phyloP scores from a whole-genome alignment of 2,329 filamentous ascomycete species.

The Fonsecaea nubica region DNA sequence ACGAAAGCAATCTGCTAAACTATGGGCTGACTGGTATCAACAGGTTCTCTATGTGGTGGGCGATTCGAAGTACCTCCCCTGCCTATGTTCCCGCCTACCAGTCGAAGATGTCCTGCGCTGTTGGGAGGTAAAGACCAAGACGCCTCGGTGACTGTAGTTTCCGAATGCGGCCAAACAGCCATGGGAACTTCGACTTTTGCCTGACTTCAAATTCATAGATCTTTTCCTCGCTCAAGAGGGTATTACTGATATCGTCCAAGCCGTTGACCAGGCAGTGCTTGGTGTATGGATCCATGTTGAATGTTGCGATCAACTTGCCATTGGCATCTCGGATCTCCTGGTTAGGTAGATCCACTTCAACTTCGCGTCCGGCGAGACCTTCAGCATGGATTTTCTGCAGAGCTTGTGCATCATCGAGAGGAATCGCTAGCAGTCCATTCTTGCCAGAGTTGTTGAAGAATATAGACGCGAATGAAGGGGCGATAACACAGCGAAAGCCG shows the following conservation, averaged over 20 bases:
- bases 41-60: not conserved
- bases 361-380: slow-evolving; percentile 62
- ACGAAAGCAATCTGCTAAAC: not conserved
- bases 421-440: slow-evolving; percentile 94
- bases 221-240: slow-evolving; percentile 23
- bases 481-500: slow-evolving; percentile 91
- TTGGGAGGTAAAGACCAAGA: slow-evolving; percentile 20
- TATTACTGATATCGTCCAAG: slow-evolving; percentile 23
- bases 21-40: slow-evolving; percentile 1
- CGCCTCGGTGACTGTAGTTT: slow-evolving; percentile 19
- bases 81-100: slow-evolving; percentile 2
- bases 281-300: slow-evolving; percentile 24
- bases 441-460: slow-evolving; percentile 99
- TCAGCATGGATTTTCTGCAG: slow-evolving; percentile 76
- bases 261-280: slow-evolving; percentile 26
- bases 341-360: slow-evolving; percentile 19
- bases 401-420: slow-evolving; percentile 67
- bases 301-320: slow-evolving; percentile 15
- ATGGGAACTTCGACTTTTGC: slow-evolving; percentile 23
- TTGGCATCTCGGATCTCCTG: slow-evolving; percentile 18
- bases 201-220: slow-evolving; percentile 24
- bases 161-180: slow-evolving; percentile 24
- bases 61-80: not conserved
- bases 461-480: slow-evolving; percentile 85
- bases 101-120: slow-evolving; percentile 21